phyloP scores from a whole-genome alignment of 1,139 yeast species.

The Pichia norvegensis region DNA sequence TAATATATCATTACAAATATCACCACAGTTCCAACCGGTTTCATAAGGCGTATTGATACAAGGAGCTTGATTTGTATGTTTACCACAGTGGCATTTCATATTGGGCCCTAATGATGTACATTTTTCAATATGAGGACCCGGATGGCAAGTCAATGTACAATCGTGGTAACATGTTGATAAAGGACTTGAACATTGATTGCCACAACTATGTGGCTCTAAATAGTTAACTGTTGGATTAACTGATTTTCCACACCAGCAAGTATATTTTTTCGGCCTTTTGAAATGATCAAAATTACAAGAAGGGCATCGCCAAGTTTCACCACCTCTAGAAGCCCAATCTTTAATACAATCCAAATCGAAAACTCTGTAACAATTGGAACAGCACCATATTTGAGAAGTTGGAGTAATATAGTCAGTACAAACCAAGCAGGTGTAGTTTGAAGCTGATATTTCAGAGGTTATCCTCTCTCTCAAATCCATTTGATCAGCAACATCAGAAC shows the following conservation, averaged over 20 bases:
- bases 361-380: slow-evolving; percentile 64
- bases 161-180: slow-evolving; percentile 57
- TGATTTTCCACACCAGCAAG: slow-evolving; percentile 88
- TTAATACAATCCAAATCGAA: slow-evolving; percentile 74
- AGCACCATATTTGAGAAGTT: slow-evolving; percentile 66
- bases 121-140: slow-evolving; percentile 73
- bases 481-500: not conserved
- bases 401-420: slow-evolving; percentile 76
- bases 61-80: slow-evolving; percentile 54
- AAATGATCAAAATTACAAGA: slow-evolving; percentile 57
- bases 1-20: slow-evolving; percentile 46
- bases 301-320: slow-evolving; percentile 77
- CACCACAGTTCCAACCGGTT: slow-evolving; percentile 63
- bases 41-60: slow-evolving; percentile 64
- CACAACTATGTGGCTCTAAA: slow-evolving; percentile 79
- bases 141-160: slow-evolving; percentile 74
- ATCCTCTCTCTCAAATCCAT: slow-evolving; percentile 20
- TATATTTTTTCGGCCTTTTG: slow-evolving; percentile 51
- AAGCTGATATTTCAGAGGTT: slow-evolving; percentile 50
- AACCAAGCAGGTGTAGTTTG: slow-evolving; percentile 68
- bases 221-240: slow-evolving; percentile 56
- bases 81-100: slow-evolving; percentile 71
- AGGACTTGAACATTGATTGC: slow-evolving; percentile 62
- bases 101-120: slow-evolving; percentile 75
- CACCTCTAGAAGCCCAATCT: slow-evolving; percentile 75